Evolutionary conservation across 768 basidiomycete species (phyloP).

Genomic region (Chiua virens): DNA sequence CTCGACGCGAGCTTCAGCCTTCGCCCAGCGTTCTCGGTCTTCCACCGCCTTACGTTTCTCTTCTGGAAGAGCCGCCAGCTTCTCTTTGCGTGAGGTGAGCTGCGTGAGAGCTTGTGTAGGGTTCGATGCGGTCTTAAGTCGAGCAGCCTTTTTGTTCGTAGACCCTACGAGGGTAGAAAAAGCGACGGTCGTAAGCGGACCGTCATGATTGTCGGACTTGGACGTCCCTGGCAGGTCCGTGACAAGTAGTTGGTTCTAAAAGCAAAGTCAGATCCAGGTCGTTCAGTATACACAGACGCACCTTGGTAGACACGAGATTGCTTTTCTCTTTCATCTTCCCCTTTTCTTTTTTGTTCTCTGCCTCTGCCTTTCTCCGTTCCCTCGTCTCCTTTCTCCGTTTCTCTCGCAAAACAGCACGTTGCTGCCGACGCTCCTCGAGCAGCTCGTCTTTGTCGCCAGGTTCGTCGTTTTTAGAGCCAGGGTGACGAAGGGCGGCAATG

Average conservation of each 20-base stretch:
- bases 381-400: constrained; percentile 80
- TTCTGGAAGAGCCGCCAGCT: constrained; percentile 72
- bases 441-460: constrained; percentile 76
- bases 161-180: constrained; percentile 65
- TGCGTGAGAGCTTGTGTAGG: constrained; percentile 85
- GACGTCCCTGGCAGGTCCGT: constrained; percentile 42
- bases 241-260: constrained; percentile 71
- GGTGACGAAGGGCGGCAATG: constrained; percentile 66
- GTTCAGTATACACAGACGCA: constrained; percentile 25
- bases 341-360: constrained; percentile 55
- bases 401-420: constrained; percentile 83
- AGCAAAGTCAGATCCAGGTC: not conserved
- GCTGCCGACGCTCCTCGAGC: constrained; percentile 73
- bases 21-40: constrained; percentile 87
- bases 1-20: constrained; percentile 83
- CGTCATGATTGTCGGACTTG: constrained; percentile 33
- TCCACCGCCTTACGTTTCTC: constrained; percentile 80
- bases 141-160: constrained; percentile 46
- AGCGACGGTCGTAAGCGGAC: constrained; percentile 59
- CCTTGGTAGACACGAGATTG: constrained; percentile 54
- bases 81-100: constrained; percentile 73
- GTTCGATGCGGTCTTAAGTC: constrained; percentile 72
- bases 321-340: constrained; percentile 49
- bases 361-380: constrained; percentile 72
- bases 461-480: constrained; percentile 37